Evolutionary conservation across 257 asterid species (phyloP), one percentile per base, ranked within the genome.

Genomic region (Echium plantagineum): DNA sequence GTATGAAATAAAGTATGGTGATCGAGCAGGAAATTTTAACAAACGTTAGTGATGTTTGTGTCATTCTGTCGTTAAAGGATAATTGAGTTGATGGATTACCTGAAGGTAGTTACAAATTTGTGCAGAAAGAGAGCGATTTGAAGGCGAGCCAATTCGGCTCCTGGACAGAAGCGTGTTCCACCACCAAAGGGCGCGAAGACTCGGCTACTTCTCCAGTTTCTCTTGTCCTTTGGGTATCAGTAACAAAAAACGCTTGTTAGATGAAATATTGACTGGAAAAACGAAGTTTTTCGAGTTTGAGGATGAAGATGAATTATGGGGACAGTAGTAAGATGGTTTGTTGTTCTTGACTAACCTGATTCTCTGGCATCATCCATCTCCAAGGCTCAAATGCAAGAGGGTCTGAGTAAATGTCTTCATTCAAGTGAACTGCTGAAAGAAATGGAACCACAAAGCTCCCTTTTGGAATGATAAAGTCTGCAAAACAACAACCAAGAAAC

Each of bases 61-160:
- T 24, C 26, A 24, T 24, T 24, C 26, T n/a, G 26, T 24, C 26
- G 2, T 24, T 24, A 24, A 24, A 24, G 3, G 26, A 24, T 24
- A 24, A 1, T 2, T 35, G 49, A 13, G 3, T 19, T 59, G 16
- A 58, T 8, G 30, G 57, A 38, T 24, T 59, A 86, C 97, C 89
- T 90, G 67, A 79, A 85, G 13, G 77, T 77, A 52, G 86, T 87
- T 21, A 86, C 71, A 59, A 87, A 90, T 72, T 81, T 76, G 63
- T 87, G 90, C 61, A 90, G 85, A 69, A 90, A 90, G 64, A 90
- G 75, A 6, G 96, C 94, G 18, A 90, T 84, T 71, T 86, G 97
- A 74, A 89, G 95, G 59, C 97, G 93, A 51, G 95, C 93, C 69
- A 89, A 67, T 77, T 89, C 97, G 26, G 97, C 97, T 57, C 97